Base-by-base conservation (phyloP, 164 flowering plant species). In the Chloranthus sessilifolius region DNA sequence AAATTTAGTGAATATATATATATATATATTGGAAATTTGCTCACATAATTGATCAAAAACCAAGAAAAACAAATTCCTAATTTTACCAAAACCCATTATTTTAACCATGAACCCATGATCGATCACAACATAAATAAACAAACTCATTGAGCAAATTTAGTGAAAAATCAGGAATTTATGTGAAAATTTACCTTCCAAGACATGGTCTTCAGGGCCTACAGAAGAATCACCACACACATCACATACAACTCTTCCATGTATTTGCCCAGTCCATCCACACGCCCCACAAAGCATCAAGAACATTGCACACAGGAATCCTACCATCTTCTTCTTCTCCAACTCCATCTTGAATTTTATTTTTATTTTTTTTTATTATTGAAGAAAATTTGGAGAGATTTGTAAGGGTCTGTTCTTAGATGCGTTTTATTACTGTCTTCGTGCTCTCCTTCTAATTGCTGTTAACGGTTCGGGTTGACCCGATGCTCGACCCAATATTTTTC, bases 131-230 rank as follows among this genome's bases (percentile, higher is more conserved):
- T 39, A 48, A 19, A 20, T 7, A 19, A 33, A n/a, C 3, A 50
- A 51, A 21, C 53, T 58, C 30, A 43, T 2, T 4, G 44, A 46
- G 34, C 14, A 38, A 29, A 37, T n/a, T 14, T 3, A 2, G 15
- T 5, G 7, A 6, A 46, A 34, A n/a, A 56, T 7, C 14, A 40
- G 46, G 17, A 28, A 15, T 9, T 46, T 0, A 12, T 16, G 5
- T 14, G 28, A 39, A 23, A 51, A 23, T 3, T 33, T 60, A 79
- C 99, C 99, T 82, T 84, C 80, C 37, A 92, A 63, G 52, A 76
- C 69, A 59, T 88, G 97, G 45, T 92, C 99, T 77, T 92, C 99
- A 26, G 99, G 95, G 39, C 99, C 99, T 30, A 92, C 59, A 10
- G 85, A 66, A 43, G 91, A 79, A 64, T 92, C 99, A 3, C 72